Base-by-base conservation (phyloP, 495 filamentous ascomycete genomes). In the Hypoxylon crocopeplum region DNA sequence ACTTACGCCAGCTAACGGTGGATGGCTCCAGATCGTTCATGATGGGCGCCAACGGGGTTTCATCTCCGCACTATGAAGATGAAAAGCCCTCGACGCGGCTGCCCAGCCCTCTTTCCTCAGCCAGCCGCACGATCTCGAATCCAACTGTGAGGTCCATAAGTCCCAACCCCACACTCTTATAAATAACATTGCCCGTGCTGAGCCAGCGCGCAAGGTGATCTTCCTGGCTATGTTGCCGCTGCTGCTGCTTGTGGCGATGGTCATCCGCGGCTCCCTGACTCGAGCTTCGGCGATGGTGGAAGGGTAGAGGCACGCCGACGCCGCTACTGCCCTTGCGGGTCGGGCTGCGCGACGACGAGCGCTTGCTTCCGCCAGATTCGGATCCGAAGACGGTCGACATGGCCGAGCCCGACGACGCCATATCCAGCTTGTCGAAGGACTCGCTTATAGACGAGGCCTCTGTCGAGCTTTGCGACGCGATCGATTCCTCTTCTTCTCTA, bases 141-240 rank as follows among this genome's bases (percentile, higher is more conserved):
- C 91, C 93, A 22, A 91, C 83, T 11, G 83, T 81, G 24, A 94
- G 71, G 70, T 94, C 90, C 90, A 94, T 93, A 59, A 92, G 62
- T 0, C 88, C 90, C 37, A 92, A 60, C 1, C 90, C 90, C 7
- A 94, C 90, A 63, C 84, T 86, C 77, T 93, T 93, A 67, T 90
- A 94, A 17, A 94, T 85, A 27, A 96, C 90, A 74, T 95, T 97
- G 1, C 93, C 93, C 17, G 74, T 79, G 48, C 86, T 77, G 54
- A 96, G 70, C 90, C 92, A 94, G 16, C 85, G 79, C 42, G 78
- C 75, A 69, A 92, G 65, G 17, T 83, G 82, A 30, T 84, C 76
- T 36, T 87, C 80, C 22, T 69, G 55, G 34, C 20, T 7, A 24
- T 47, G 72, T 49, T 48, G 75, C 71, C 39, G 76, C 73, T 32